phyloP scores from a whole-genome alignment of 768 basidiomycete genomes.

The Leucocoprinus sp. region DNA sequence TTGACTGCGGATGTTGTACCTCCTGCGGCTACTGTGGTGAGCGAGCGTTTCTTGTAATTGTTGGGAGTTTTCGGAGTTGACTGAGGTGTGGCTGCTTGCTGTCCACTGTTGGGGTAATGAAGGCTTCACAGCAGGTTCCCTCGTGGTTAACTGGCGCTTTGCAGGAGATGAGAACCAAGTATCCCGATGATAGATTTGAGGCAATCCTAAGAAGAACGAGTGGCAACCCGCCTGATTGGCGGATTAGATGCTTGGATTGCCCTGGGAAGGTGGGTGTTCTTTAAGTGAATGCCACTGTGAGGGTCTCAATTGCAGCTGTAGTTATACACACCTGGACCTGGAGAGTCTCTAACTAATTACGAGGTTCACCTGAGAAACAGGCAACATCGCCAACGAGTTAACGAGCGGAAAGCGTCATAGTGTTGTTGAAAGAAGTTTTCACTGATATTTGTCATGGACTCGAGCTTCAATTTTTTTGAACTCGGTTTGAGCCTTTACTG shows the following conservation, averaged over 20 bases:
- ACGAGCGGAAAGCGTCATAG: slow-evolving; percentile 33
- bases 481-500: background rate
- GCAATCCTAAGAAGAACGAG: slow-evolving; percentile 57
- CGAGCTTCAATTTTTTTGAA: slow-evolving; percentile 9
- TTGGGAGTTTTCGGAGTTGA: background rate
- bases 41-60: slow-evolving; percentile 2
- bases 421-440: background rate
- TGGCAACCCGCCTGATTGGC: slow-evolving; percentile 70
- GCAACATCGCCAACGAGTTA: slow-evolving; percentile 68
- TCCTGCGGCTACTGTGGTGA: slow-evolving; percentile 12
- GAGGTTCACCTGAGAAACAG: slow-evolving; percentile 89
- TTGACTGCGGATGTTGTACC: slow-evolving; percentile 15
- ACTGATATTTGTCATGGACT: slow-evolving; percentile 1
- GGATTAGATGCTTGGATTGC: slow-evolving; percentile 85
- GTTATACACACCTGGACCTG: slow-evolving; percentile 88
- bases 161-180: slow-evolving; percentile 57
- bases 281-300: slow-evolving; percentile 6
- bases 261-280: slow-evolving; percentile 70
- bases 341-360: slow-evolving; percentile 81
- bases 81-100: background rate
- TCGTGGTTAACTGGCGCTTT: slow-evolving; percentile 67
- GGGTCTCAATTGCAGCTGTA: slow-evolving; percentile 21
- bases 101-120: background rate
- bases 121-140: slow-evolving; percentile 38
- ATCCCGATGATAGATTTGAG: slow-evolving; percentile 79